Evolutionary conservation across 129 eudicot genomes (phyloP).

Genomic region (Artemisia argyi): DNA sequence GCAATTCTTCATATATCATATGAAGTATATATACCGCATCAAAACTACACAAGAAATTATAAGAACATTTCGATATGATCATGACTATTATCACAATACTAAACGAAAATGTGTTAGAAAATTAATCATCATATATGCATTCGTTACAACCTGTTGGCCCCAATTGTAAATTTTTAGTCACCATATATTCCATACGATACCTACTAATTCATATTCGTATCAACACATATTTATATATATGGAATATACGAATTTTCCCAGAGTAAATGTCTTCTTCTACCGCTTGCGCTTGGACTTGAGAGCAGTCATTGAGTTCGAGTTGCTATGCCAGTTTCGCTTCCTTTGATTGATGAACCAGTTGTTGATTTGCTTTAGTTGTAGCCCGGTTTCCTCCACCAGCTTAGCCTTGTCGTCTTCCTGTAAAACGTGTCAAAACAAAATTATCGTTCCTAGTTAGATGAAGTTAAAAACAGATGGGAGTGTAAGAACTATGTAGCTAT

Average conservation of each 20-base stretch:
- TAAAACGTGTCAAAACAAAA: background rate
- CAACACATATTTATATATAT: constrained; percentile 17
- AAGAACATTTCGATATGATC: background rate
- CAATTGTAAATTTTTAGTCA: constrained; percentile 10
- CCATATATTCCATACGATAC: constrained; percentile 23
- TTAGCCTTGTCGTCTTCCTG: constrained; percentile 99
- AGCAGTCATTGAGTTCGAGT: constrained; percentile 64
- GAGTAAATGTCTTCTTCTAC: constrained; percentile 17
- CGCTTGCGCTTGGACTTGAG: constrained; percentile 93
- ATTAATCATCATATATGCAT: constrained; percentile 38
- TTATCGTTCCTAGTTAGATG: background rate
- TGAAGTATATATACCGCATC: background rate
- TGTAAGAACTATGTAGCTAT: background rate
- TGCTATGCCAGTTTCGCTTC: constrained; percentile 96
- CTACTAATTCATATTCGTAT: constrained; percentile 29
- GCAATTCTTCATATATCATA: too few relatives aligned
- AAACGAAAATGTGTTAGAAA: constrained; percentile 31
- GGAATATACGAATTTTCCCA: constrained; percentile 7
- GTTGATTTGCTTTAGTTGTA: constrained; percentile 95
- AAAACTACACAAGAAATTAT: background rate
- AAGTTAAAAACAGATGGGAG: background rate
- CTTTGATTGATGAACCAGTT: constrained; percentile 97
- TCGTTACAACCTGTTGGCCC: constrained; percentile 23
- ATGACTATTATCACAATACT: background rate
- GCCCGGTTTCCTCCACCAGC: constrained; percentile 90